Evolutionary conservation across 306 rosid species (phyloP), one percentile per base, ranked within the genome.

Genomic region (Erythrophleum fordii): DNA sequence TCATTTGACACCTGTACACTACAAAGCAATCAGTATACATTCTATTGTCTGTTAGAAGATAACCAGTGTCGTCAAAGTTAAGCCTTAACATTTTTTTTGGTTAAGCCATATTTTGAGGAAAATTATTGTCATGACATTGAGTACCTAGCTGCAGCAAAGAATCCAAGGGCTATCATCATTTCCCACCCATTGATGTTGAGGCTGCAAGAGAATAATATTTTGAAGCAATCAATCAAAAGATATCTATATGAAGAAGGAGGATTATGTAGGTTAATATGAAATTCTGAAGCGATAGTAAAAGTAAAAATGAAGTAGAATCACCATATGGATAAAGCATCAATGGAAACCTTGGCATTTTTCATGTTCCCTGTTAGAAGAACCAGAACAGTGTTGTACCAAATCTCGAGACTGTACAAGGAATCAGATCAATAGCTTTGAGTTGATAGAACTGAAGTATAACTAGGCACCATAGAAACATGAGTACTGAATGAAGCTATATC

Each of bases 251-350:
- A 56, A 56, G 16, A 11, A 23, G 31, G 64, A 10, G 16, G 14
- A 56, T 56, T 23, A 11, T 23, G 31, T 28, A 9, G 34, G 28
- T 49, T 44, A 39, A 67, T 42, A 42, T 1, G 42, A 35, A 61
- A 20, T 5, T 52, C 66, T 49, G 62, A 71, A 56, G 68, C 49
- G 22, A 73, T 42, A n/a, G 11, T 22, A 14, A 11, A 3, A 18
- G 5, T 20, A 37, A 14, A 62, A 46, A 55, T 1, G 48, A 28
- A 8, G 41, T 31, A 20, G 64, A 23, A 13, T 80, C 88, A 90
- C 94, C 94, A 88, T 61, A 91, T 87, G 34, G 92, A 20, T 23
- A 88, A 83, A 45, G 91, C 94, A 82, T 87, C 89, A 70, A 88
- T 78, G 18, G 86, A 34, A n/a, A 85, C 86, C 77, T 85, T 84